Base-by-base conservation (phyloP, 2,329 filamentous ascomycete genomes). In the Aspergillus neotritici region DNA sequence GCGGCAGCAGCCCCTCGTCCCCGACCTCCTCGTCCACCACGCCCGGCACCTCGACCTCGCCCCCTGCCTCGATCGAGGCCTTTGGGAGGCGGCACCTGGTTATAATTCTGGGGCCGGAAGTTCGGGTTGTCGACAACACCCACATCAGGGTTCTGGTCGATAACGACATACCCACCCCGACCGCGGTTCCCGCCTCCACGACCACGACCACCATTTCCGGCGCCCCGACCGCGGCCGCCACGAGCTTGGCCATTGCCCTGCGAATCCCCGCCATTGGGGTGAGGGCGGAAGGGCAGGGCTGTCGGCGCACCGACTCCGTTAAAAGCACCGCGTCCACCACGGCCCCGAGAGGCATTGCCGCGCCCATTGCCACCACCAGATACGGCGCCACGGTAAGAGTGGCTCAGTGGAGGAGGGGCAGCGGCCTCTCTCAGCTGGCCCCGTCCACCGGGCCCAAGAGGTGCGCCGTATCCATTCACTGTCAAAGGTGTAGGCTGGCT, bases 391-490 rank as follows among this genome's bases (percentile, higher is more conserved):
- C 76, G 70, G 66, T 76, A 84, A 13, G 77, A 78, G 13, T 78
- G 76, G 43, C 68, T 68, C 25, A 84, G 66, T n/a, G 79, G 75
- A 12, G 75, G 68, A 43, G 81, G 81, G n/a, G 72, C 58, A 7
- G 63, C 53, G 15, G 79, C 80, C 39, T 77, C 72, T 47, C 71
- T 70, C 48, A 81, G 66, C 63, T 91, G 85, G 30, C 71, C 74
- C 46, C 76, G 72, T 25, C 80, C 78, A 46, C 78, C 77, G 11
- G 78, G 73, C 28, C 74, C 75, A 29, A 75, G 67, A 13, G 71
- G 78, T 55, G 72, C 74, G 15, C 80, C 81, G 66, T 76, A 82
- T 11, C 72, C 73, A 31, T 71, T 68, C 9, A 76, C 70, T 0
- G 74, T 78, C 48, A 81, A 70, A 1, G 78, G 73, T 10, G 58